A percentile compares a stretch with the other conserved stretches of the same genome.
Evolutionary conservation across 2,329 filamentous ascomycete species (phyloP).

Genomic region (Septoria linicola): DNA sequence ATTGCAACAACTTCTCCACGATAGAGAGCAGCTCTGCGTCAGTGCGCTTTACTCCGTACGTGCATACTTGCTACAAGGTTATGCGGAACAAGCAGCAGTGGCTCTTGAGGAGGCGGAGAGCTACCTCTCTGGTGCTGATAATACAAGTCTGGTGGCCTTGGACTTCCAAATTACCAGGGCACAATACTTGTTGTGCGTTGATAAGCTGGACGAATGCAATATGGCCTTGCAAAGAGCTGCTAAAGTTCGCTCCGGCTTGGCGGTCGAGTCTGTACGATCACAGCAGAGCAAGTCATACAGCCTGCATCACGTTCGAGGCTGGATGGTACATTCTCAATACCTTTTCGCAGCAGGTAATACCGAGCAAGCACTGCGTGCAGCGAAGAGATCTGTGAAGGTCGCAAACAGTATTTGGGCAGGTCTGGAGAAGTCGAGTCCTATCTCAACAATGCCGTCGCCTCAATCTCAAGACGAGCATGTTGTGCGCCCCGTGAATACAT

Average conservation of each 20-base stretch:
- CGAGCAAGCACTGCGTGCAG: conserved; percentile 30
- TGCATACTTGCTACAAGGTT: conserved; percentile 60
- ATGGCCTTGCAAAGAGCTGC: conserved; percentile 23
- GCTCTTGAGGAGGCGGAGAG: conserved; percentile 60
- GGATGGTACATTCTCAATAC: conserved; percentile 33
- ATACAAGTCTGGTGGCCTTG: conserved; percentile 50
- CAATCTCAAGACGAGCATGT: conserved; percentile 19
- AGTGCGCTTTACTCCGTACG: conserved; percentile 43
- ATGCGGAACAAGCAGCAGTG: conserved; percentile 57
- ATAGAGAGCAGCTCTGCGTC: conserved; percentile 29
- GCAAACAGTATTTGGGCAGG: conserved; percentile 33
- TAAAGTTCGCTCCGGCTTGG: conserved; percentile 18
- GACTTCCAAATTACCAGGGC: conserved; percentile 34
- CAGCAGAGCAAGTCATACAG: conserved; percentile 28
- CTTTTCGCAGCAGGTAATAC: conserved; percentile 20
- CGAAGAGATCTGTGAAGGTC: conserved; percentile 32
- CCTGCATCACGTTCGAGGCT: conserved; percentile 30
- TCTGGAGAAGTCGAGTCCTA: conserved; percentile 22
- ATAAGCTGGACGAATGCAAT: conserved; percentile 23
- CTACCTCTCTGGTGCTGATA: conserved; percentile 43
- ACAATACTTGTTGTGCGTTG: conserved; percentile 28
- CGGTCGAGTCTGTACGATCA: conserved; percentile 21
- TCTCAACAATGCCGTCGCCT: not conserved
- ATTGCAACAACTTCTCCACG: conserved; percentile 7
- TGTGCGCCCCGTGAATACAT: conserved; percentile 13